These are phyloP conservation scores for Boletus semigastroideus DNA, from an alignment of 1,284 basidiomycete species.

Conservation along the genomic window DNA sequence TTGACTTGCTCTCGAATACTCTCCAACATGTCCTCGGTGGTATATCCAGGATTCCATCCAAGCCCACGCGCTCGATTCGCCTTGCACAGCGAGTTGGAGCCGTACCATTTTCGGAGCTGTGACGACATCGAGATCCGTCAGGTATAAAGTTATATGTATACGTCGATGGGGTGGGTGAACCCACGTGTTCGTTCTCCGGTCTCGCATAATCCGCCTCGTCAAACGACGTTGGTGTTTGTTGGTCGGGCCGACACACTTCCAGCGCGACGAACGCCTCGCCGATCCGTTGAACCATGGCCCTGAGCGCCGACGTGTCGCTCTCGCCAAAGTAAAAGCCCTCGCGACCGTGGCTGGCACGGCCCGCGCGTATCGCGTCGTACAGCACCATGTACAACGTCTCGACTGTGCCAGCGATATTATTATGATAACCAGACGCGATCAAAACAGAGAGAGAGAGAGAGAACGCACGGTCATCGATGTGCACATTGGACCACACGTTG, in stretches of 20 bases:
- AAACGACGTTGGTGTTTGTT: background rate
- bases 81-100: conserved; percentile 52
- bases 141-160: no score
- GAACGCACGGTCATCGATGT: conserved; percentile 24
- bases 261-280: conserved; percentile 25
- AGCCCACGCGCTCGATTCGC: conserved; percentile 48
- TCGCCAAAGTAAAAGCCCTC: conserved; percentile 43
- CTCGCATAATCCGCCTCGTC: conserved; percentile 29
- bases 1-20: conserved; percentile 8
- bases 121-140: background rate
- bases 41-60: conserved; percentile 52
- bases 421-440: no score
- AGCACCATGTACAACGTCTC: conserved; percentile 27
- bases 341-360: conserved; percentile 39
- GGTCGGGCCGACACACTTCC: conserved; percentile 19
- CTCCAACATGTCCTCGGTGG: conserved; percentile 43
- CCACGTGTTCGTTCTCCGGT: conserved; percentile 21
- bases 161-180: conserved; percentile 13
- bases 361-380: conserved; percentile 25
- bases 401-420: background rate
- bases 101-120: conserved; percentile 40
- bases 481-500: conserved; percentile 14
- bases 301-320: conserved; percentile 41
- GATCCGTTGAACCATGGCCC: conserved; percentile 17
- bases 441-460: no score